Evolutionary conservation across 2,329 filamentous ascomycete species (phyloP).

Genomic region (Alternaria arborescens): DNA sequence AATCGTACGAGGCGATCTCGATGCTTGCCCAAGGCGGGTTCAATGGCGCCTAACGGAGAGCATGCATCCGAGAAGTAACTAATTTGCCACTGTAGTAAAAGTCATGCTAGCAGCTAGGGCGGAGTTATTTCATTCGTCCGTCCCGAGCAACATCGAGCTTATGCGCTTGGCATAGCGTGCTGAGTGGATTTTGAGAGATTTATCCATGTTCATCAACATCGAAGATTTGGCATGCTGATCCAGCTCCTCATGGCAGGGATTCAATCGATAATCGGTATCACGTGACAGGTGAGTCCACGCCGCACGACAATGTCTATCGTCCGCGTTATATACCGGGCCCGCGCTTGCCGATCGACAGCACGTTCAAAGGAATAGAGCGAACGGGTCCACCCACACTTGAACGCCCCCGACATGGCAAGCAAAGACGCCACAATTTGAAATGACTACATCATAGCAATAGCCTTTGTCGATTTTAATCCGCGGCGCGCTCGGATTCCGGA

Average conservation of each 20-base stretch:
- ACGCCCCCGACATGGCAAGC: slow-evolving; percentile 2
- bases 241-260: background rate
- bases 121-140: background rate
- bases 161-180: slow-evolving; percentile 6
- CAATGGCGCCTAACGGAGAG: background rate
- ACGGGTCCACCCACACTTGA: slow-evolving; percentile 5
- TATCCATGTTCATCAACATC: background rate
- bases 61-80: background rate
- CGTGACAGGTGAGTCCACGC: background rate
- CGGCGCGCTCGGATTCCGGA: background rate
- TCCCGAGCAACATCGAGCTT: slow-evolving; percentile 8
- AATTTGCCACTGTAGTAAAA: background rate
- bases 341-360: slow-evolving; percentile 1
- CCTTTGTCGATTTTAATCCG: background rate
- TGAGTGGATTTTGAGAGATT: slow-evolving; percentile 7
- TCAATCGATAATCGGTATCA: background rate
- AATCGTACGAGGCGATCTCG: background rate
- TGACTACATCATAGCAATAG: background rate
- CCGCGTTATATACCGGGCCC: slow-evolving; percentile 1
- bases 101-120: background rate
- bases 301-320: background rate
- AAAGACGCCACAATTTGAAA: background rate
- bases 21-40: background rate
- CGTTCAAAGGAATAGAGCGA: background rate
- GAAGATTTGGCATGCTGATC: slow-evolving; percentile 14